Percentiles rank a stretch among this genome's conserved stretches.
Evolutionary conservation across 805 yeast species (phyloP).

Genomic region (Kuraishia floccosa): DNA sequence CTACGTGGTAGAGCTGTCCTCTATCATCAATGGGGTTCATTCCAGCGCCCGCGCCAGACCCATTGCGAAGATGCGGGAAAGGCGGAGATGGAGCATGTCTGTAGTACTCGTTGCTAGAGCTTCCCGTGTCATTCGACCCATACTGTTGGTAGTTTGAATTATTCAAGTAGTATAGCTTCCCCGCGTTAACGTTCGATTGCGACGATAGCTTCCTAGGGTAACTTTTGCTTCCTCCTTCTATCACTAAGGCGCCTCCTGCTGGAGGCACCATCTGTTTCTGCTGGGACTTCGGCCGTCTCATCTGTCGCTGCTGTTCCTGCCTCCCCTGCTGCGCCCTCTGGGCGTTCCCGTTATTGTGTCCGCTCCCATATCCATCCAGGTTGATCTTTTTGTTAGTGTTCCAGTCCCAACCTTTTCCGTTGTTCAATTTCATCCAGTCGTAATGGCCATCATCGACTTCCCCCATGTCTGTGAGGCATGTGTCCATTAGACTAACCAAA

Average conservation of each 20-base stretch:
- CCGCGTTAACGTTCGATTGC: slow-evolving; percentile 5
- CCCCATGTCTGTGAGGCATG: slow-evolving; percentile 45
- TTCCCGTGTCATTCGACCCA: no score
- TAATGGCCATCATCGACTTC: slow-evolving; percentile 56
- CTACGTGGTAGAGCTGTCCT: no score
- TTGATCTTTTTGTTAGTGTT: slow-evolving; percentile 66
- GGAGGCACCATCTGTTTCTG: no score
- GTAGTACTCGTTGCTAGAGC: no score
- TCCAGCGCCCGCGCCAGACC: no score
- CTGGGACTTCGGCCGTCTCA: no score
- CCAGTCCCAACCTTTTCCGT: slow-evolving; percentile 78
- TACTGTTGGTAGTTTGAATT: slow-evolving; percentile 3
- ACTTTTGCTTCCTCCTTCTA: no score
- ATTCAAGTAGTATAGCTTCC: slow-evolving; percentile 2
- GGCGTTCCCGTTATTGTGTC: slow-evolving; percentile 7
- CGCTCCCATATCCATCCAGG: slow-evolving; percentile 63
- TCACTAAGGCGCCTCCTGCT: no score
- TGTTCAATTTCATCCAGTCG: slow-evolving; percentile 75
- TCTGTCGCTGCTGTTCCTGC: slow-evolving; percentile 9
- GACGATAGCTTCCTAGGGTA: no score
- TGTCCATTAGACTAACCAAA: slow-evolving; percentile 47
- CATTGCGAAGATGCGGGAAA: no score
- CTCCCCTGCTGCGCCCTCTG: slow-evolving; percentile 7
- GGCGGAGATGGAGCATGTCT: no score
- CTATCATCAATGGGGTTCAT: slow-evolving; percentile 6